Conservation (phyloP, 164 flowering plant genomes). For the Akebia trifoliata region DNA sequence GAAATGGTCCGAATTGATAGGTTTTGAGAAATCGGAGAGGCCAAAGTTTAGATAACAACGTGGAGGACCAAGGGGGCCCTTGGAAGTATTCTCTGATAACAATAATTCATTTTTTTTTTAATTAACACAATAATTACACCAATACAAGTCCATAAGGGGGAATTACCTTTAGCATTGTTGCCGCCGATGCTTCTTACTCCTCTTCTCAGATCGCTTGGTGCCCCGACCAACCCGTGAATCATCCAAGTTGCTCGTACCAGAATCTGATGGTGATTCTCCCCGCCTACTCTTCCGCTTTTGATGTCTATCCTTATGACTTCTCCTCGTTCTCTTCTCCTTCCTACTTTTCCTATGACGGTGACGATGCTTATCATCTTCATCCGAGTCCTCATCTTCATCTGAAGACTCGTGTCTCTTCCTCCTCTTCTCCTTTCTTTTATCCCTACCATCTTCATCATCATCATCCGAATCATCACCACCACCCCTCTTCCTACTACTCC, state of each 20-base stretch:
- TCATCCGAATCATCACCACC: constrained; percentile 40
- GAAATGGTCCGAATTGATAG: no score
- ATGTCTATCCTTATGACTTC: constrained; percentile 40
- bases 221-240: constrained; percentile 61
- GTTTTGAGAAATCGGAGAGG: no score
- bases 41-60: no score
- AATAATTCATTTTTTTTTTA: no score
- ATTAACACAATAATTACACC: no score
- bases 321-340: constrained; percentile 60
- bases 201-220: constrained; percentile 54
- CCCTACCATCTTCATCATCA: constrained; percentile 37
- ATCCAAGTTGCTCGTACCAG: constrained; percentile 50
- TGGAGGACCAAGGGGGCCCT: no score
- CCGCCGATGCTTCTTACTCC: constrained; percentile 41
- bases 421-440: constrained; percentile 52
- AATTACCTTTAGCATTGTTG: no score
- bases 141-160: no score
- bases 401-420: constrained; percentile 48
- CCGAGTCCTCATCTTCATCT: no score
- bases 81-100: no score
- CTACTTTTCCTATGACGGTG: constrained; percentile 31
- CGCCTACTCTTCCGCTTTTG: constrained; percentile 53
- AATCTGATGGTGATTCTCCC: constrained; percentile 36
- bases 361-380: constrained; percentile 21
- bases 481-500: constrained; percentile 36